Evolutionary conservation across 2,329 filamentous ascomycete genomes (phyloP), one percentile per base, ranked within the genome.

Genomic region (Zymoseptoria passerinii): DNA sequence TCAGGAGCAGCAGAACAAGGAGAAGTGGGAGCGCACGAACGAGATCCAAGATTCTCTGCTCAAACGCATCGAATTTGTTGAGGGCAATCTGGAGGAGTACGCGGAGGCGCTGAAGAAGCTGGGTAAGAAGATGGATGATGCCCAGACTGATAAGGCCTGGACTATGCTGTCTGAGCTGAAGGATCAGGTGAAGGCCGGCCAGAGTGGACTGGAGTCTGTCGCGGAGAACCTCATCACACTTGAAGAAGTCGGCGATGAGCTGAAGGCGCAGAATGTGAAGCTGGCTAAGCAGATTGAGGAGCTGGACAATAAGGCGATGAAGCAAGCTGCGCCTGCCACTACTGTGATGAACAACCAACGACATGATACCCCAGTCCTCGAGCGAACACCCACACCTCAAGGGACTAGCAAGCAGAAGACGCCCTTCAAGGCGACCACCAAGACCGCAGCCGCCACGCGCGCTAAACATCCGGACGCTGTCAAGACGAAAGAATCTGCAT

Each of bases 1-100:
- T 19, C 56, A 59, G 28, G 52, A 59, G 7, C 51, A 48, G n/a
- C 16, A 53, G 19, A 57, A 52, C 2, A 58, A 58, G 20, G 57
- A 62, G 16, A 56, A 62, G 52, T 57, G 56, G 54, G 61, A 61
- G 23, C 61, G 63, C 29, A 58, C 59, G 27, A 58, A 60, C 20
- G 54, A 59, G 10, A 64, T 59, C 13, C 65, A 69, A 54, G 61
- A 64, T 48, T 61, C 60, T 16, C 44, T 67, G 18, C 55, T 66
- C 13, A 62, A 67, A 40, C 62, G 65, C 10, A 52, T 69, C 23
- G 61, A 59, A 28, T 61, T 65, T 1, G 56, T 66, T 2, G 65
- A 68, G 44, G 53, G 53, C 18, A 52, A 48, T n/a, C 57, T 68
- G 28, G 58, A 60, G 50, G 49, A 59, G 35, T 64, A 66, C 48